Percentiles rank a stretch among this genome's conserved stretches.
Evolutionary conservation across 2,329 filamentous ascomycete species (phyloP).

Genomic region (Fusarium sp.): DNA sequence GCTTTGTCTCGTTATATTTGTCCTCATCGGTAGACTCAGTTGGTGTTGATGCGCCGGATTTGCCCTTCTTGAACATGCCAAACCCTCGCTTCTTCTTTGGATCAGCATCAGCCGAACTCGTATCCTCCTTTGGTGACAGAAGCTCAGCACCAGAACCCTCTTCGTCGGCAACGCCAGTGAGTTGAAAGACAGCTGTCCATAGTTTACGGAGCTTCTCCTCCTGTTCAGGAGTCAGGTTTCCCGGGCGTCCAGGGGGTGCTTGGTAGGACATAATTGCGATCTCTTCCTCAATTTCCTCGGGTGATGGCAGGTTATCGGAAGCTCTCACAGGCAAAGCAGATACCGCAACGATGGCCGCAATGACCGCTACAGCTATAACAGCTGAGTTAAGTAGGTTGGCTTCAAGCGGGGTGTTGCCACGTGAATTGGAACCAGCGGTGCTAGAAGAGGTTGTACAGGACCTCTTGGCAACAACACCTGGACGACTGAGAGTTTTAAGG

Average conservation of each 20-base stretch:
- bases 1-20: conserved; percentile 91
- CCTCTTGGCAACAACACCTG: conserved; percentile 6
- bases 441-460: conserved; percentile 12
- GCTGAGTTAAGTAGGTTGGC: conserved; percentile 34
- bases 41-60: conserved; percentile 52
- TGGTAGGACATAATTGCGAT: conserved; percentile 56
- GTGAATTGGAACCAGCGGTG: conserved; percentile 3
- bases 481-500: background rate
- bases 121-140: conserved; percentile 33
- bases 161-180: conserved; percentile 71
- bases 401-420: conserved; percentile 24
- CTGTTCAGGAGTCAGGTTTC: conserved; percentile 89
- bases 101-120: conserved; percentile 53
- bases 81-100: conserved; percentile 79
- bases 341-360: conserved; percentile 27
- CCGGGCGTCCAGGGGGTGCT: conserved; percentile 77
- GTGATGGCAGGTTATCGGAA: background rate
- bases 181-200: conserved; percentile 80
- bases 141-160: conserved; percentile 43
- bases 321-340: conserved; percentile 31
- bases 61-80: conserved; percentile 72
- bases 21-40: conserved; percentile 73
- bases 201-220: conserved; percentile 89
- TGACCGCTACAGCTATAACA: conserved; percentile 24
- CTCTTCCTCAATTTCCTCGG: conserved; percentile 27